Base-by-base conservation (phyloP, 2,329 filamentous ascomycete species). In the Escovopsis sp. region DNA sequence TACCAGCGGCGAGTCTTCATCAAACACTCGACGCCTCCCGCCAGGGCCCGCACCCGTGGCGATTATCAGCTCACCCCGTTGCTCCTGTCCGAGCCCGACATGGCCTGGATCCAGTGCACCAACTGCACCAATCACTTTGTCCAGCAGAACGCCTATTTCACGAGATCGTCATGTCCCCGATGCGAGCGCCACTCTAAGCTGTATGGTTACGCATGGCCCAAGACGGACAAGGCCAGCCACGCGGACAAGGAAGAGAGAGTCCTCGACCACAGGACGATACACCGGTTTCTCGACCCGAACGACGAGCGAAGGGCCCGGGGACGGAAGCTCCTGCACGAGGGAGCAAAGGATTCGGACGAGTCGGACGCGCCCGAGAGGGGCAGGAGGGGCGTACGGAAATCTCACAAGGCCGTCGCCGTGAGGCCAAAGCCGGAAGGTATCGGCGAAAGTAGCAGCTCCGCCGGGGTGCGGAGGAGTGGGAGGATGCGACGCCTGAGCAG, bases 171-270 rank as follows among this genome's bases (percentile, higher is more conserved):
- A 12, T 98, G 91, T 58, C 88, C 86, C 4, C 77, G 91, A 6
- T 98, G 91, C 60, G 91, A 98, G 64, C 77, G 91, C 0, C 91
- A 98, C 57, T 93, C 85, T 12, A 96, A 94, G 65, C 66, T 98
- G 1, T 98, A 96, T 58, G 93, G 93, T 0, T 95, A 84, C 56
- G 71, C 82, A 44, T 98, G 91, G 91, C 91, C 91, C 6, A 95
- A 98, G 67, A 96, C 91, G 0, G 83, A 94, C 46, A 82, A 72
- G 47, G 77, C 82, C 26, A 85, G 85, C 1, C 76, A 77, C 12
- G 61, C 73, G 18, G 91, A 96, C 56, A 79, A 75, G 44, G 77
- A 82, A 50, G 73, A 80, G 56, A 64, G 77, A 9, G 67, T 94
- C 1, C 69, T 91, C 46, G 89, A 96, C 56, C 88, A 95, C 56